phyloP scores from a whole-genome alignment of 345 rosid genomes.

The Trapa incisa region DNA sequence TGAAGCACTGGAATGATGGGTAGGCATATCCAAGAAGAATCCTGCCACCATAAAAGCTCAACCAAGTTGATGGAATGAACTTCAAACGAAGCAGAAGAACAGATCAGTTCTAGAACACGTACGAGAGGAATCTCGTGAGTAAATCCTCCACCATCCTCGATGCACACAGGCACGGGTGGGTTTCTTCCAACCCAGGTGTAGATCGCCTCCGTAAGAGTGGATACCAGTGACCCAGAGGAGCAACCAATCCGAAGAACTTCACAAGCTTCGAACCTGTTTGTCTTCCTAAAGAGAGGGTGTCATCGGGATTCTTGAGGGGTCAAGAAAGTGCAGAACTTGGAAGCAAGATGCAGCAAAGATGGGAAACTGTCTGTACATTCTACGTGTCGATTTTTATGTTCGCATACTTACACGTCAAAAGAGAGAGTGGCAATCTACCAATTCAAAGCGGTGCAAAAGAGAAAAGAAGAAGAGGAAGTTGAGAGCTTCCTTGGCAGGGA shows the following conservation, averaged over 20 bases:
- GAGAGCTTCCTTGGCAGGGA: slow-evolving; percentile 13
- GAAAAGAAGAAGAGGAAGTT: neutral
- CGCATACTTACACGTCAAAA: neutral
- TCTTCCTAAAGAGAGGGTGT: neutral
- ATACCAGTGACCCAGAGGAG: neutral
- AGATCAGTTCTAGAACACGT: neutral
- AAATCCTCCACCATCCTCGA: slow-evolving; percentile 16
- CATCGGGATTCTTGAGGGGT: neutral
- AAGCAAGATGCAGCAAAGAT: neutral
- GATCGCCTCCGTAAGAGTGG: neutral
- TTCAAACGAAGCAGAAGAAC: neutral
- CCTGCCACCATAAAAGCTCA: slow-evolving; percentile 3
- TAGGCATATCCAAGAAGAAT: slow-evolving; percentile 16
- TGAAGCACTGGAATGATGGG: slow-evolving; percentile 20
- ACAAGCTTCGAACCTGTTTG: too few species aligned
- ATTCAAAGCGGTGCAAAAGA: neutral
- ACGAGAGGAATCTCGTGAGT: slow-evolving; percentile 14
- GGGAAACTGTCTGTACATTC: slow-evolving; percentile 5
- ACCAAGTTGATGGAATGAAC: neutral
- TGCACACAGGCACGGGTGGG: neutral
- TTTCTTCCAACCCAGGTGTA: neutral
- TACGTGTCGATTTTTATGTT: neutral
- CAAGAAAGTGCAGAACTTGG: slow-evolving; percentile 3
- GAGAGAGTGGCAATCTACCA: neutral
- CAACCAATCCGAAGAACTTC: neutral